phyloP scores from a whole-genome alignment of 2,329 filamentous ascomycete species.

The Simplicillium aogashimaense region DNA sequence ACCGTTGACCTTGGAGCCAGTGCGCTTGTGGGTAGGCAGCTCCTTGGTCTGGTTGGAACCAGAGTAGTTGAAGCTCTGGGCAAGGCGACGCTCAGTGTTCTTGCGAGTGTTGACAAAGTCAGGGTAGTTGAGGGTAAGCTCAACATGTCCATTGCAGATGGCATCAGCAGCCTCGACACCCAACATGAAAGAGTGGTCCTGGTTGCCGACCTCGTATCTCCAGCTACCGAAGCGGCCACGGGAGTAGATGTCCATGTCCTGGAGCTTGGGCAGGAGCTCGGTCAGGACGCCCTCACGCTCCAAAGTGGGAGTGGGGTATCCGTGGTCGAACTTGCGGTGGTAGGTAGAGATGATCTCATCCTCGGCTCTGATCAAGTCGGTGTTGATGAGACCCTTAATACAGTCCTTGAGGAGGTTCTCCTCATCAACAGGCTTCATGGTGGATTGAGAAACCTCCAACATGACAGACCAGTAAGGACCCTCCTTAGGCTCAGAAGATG shows the following conservation, averaged over 20 bases:
- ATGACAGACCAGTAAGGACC: conserved; percentile 99
- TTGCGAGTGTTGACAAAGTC: conserved; percentile 81
- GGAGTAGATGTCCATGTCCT: conserved; percentile 85
- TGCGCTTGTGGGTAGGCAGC: conserved; percentile 24
- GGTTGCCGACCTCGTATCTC: conserved; percentile 94
- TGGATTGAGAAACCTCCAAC: conserved; percentile 94
- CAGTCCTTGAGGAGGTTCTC: conserved; percentile 78
- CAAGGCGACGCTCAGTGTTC: conserved; percentile 41
- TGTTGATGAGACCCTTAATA: conserved; percentile 96
- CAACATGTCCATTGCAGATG: conserved; percentile 79
- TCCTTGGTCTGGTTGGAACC: conserved; percentile 23
- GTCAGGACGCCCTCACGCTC: conserved; percentile 94
- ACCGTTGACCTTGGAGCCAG: not conserved
- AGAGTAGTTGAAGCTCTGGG: conserved; percentile 32
- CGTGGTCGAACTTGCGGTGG: conserved; percentile 95
- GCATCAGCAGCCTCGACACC: conserved; percentile 89
- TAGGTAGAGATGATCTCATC: conserved; percentile 98
- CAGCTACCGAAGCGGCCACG: conserved; percentile 96
- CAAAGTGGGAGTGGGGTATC: conserved; percentile 89
- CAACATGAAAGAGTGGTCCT: conserved; percentile 97
- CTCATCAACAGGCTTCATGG: conserved; percentile 86
- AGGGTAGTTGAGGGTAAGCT: conserved; percentile 92
- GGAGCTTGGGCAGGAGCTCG: conserved; percentile 84
- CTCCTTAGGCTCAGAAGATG: conserved; percentile 61
- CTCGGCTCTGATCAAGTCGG: conserved; percentile 80